phyloP scores from a whole-genome alignment of 1,284 basidiomycete genomes.

The Trichosporon coremiiforme region DNA sequence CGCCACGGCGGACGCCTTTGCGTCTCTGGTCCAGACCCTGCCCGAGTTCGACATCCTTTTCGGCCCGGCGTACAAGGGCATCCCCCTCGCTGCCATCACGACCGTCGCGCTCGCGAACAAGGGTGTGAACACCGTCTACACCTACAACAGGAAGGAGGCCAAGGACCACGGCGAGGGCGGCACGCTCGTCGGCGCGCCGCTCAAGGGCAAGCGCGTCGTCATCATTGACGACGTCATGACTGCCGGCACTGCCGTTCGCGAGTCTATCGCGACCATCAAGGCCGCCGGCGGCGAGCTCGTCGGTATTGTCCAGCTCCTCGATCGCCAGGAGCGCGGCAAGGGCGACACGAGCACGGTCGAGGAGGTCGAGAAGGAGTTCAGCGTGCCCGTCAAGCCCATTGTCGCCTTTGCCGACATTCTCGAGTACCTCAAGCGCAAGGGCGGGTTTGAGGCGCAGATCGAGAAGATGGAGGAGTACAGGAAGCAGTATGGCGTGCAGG shows the following conservation, averaged over 20 bases:
- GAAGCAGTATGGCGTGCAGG: conserved; percentile 68
- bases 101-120: conserved; percentile 65
- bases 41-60: conserved; percentile 87
- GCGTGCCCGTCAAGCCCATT: conserved; percentile 72
- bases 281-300: conserved; percentile 70
- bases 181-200: conserved; percentile 78
- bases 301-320: conserved; percentile 87
- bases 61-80: conserved; percentile 98
- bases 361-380: conserved; percentile 77
- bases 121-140: conserved; percentile 55
- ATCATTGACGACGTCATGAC: conserved; percentile 97
- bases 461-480: conserved; percentile 78
- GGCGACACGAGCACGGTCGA: conserved; percentile 70
- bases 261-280: conserved; percentile 72
- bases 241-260: conserved; percentile 85
- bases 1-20: conserved; percentile 82
- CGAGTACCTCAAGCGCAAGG: conserved; percentile 72
- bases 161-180: conserved; percentile 99
- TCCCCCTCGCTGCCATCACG: conserved; percentile 88
- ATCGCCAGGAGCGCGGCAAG: conserved; percentile 82
- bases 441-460: conserved; percentile 66
- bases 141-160: conserved; percentile 92
- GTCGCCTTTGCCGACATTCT: conserved; percentile 82
- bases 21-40: conserved; percentile 62
- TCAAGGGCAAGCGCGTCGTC: conserved; percentile 81